These are phyloP conservation scores for Allantophomopsis cytisporea DNA, from an alignment of 2,329 filamentous ascomycete species.

Conservation along the genomic window DNA sequence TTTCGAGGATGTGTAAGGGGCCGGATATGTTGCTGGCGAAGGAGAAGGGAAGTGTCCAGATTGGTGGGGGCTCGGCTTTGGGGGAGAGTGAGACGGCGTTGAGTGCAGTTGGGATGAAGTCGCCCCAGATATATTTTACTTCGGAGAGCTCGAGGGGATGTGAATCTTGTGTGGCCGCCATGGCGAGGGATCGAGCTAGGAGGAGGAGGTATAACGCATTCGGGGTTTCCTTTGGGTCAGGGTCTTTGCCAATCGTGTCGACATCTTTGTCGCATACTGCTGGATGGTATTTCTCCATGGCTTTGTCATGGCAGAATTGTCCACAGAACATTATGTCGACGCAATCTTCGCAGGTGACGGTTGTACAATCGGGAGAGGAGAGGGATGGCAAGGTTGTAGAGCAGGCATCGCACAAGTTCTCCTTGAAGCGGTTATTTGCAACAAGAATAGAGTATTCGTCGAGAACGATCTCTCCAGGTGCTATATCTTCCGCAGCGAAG, in stretches of 20 bases:
- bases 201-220: constrained; percentile 50
- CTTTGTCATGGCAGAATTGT: constrained; percentile 40
- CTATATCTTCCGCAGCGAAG: constrained; percentile 74
- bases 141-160: constrained; percentile 52
- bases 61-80: constrained; percentile 40
- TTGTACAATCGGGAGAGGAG: constrained; percentile 25
- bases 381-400: constrained; percentile 57
- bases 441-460: constrained; percentile 77
- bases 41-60: constrained; percentile 63
- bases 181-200: constrained; percentile 47
- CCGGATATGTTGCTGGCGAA: constrained; percentile 64
- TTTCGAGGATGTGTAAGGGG: constrained; percentile 66
- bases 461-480: constrained; percentile 63
- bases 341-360: constrained; percentile 44
- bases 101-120: constrained; percentile 38
- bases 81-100: constrained; percentile 40
- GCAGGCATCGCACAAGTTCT: constrained; percentile 81
- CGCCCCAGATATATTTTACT: constrained; percentile 57
- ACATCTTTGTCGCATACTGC: constrained; percentile 53
- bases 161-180: constrained; percentile 42
- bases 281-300: constrained; percentile 47
- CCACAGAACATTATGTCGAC: constrained; percentile 55
- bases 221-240: constrained; percentile 42
- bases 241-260: constrained; percentile 51
- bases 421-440: constrained; percentile 77